Evolutionary conservation across 1,139 yeast genomes (phyloP), one percentile per base, ranked within the genome.

Genomic region (Taiozyma onychis): DNA sequence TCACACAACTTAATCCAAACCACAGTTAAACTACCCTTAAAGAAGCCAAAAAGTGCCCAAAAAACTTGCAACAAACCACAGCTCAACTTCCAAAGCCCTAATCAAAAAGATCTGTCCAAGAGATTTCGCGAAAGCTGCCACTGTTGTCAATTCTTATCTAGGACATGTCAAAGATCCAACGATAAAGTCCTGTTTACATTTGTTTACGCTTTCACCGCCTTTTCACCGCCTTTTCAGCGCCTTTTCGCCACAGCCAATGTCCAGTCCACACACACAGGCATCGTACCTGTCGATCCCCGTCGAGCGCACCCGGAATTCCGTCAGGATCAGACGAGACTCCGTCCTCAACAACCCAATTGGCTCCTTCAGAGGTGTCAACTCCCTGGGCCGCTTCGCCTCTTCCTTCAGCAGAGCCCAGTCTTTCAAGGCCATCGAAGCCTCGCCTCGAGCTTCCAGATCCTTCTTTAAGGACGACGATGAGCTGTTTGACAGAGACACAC

Each of bases 391-490:
- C 52, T 89, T 89, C 68, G 95, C 95, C 3, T 81, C 89, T 1
- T 87, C 96, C 1, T 81, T 76, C 62, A 74, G 81, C 44, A 74
- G 97, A 60, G 95, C 96, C 0, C 95, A 86, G 65, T 78, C 89
- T 6, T 81, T 81, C 61, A 71, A 75, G 56, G 72, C 80, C 9
- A 70, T 81, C 48, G 87, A 81, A 55, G 75, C 78, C 1, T 66
- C 74, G 21, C 55, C 66, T 13, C 63, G 65, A 1, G 71, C 74
- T 11, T 66, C 77, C 6, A 67, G 85, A 54, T 75, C 84, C 0
- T 80, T 69, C 53, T 78, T 80, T 57, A 71, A 65, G 53, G 77
- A 75, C 53, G 88, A 72, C 39, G 88, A 83, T 58, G 89, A 83
- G 62, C 67, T 81, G n/a, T 80, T 78, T 57, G 91, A 85, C 61